These are phyloP conservation scores for Tulasnella sp. DNA, from an alignment of 768 basidiomycete genomes.

Conservation along the genomic window DNA sequence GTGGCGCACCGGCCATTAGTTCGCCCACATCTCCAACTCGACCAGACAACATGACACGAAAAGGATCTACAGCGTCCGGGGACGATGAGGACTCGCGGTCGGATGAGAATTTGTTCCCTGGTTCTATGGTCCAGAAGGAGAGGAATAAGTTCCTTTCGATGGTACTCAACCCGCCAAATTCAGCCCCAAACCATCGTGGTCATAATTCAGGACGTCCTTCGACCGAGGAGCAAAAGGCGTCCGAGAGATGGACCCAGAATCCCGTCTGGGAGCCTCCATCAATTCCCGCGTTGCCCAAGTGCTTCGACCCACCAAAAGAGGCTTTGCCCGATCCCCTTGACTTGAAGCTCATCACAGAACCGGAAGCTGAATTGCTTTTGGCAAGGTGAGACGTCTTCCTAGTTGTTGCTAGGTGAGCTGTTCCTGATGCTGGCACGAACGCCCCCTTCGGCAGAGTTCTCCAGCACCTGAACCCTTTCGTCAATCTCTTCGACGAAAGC, in stretches of 20 bases:
- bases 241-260: background rate
- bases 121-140: slow-evolving; percentile 64
- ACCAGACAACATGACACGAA: slow-evolving; percentile 28
- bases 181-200: background rate
- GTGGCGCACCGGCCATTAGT: slow-evolving; percentile 26
- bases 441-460: slow-evolving; percentile 43
- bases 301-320: slow-evolving; percentile 27
- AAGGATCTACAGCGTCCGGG: slow-evolving; percentile 24
- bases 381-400: background rate
- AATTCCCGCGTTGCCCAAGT: background rate
- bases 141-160: slow-evolving; percentile 71
- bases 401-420: background rate
- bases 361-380: slow-evolving; percentile 41
- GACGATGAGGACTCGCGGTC: slow-evolving; percentile 54
- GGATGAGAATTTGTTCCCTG: slow-evolving; percentile 59
- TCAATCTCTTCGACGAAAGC: slow-evolving; percentile 81
- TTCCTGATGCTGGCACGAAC: background rate
- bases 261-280: background rate
- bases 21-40: slow-evolving; percentile 33
- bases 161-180: slow-evolving; percentile 55
- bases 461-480: slow-evolving; percentile 78
- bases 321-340: slow-evolving; percentile 58
- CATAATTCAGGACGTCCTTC: background rate
- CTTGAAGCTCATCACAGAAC: slow-evolving; percentile 62
- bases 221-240: background rate